Conservation (phyloP, 225 moss, liverwort and hornwort species). For the Neckera pumila region DNA sequence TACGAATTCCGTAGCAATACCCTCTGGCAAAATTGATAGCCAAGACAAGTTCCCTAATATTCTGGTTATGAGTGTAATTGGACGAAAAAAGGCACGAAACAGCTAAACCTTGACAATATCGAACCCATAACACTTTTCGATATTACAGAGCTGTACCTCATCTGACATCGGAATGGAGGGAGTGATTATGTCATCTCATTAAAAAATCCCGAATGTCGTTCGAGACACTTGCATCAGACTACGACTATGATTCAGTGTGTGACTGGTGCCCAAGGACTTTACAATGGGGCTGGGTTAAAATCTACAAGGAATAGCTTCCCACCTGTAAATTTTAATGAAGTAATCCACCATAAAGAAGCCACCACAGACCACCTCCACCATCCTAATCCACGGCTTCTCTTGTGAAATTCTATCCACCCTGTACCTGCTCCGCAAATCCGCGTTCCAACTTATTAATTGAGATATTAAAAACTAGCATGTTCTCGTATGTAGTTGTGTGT, state of each 20-base stretch:
- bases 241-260: neutral
- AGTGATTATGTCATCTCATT: neutral
- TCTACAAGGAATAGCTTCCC: neutral
- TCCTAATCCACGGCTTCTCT: conserved; percentile 38
- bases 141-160: neutral
- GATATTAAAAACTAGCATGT: neutral
- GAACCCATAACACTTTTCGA: neutral
- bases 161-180: neutral
- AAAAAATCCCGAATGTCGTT: neutral
- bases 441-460: neutral
- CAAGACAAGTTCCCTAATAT: neutral
- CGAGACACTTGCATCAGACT: neutral
- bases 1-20: neutral
- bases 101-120: neutral
- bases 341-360: conserved; percentile 79
- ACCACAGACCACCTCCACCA: conserved; percentile 69
- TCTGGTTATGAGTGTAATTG: neutral
- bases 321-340: conserved; percentile 72
- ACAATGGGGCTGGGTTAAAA: neutral
- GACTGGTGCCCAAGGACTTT: neutral
- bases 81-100: neutral
- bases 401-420: conserved; percentile 17
- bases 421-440: conserved; percentile 32
- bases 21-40: neutral
- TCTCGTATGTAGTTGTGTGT: neutral